Base-by-base conservation (phyloP, 169 alveolate species). In the Cryptosporidium muris region DNA sequence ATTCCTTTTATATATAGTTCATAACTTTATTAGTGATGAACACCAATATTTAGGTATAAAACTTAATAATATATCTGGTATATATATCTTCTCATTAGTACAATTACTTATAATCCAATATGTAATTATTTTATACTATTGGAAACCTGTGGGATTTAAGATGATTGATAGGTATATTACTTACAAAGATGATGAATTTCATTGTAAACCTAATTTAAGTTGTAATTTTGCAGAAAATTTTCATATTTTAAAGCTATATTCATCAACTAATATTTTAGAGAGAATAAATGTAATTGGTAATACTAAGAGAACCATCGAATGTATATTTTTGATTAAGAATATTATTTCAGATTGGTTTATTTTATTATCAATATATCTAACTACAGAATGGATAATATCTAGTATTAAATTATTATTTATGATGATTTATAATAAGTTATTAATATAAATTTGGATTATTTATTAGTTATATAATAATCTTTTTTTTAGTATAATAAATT, bases 291-390 rank as follows among this genome's bases (percentile, higher is more conserved):
- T 42, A 16, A 14, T 64, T 42, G 34, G 36, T 34, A 64, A 42
- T 14, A 12, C 38, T 7, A 25, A 25, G 25, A 25, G 25, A 25
- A 25, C 25, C 25, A 2, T 53, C 40, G 74, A 74, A 45, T 60
- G 14, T 3, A 9, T 34, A 5, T 3, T 60, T 5, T 58, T 51
- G 25, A 37, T 48, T 37, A 74, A 16, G 16, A 74, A 60, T 63
- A 2, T 74, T 42, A 62, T 60, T 36, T 74, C 85, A 12, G 85
- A 74, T n/a, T 74, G 85, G 85, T 43, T 53, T 37, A 51, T 58
- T 36, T 64, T 74, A 4, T 49, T 74, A 9, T 37, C 85, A 3
- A 25, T 53, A 6, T 74, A 74, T 25, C 25, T 25, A 25, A 25
- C 25, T 25, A 25, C 25, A 25, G 25, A 25, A 25, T 25, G 25